These are phyloP conservation scores for Azolla pinnata DNA, from an alignment of 75 land plant genomes.

Conservation along the genomic window DNA sequence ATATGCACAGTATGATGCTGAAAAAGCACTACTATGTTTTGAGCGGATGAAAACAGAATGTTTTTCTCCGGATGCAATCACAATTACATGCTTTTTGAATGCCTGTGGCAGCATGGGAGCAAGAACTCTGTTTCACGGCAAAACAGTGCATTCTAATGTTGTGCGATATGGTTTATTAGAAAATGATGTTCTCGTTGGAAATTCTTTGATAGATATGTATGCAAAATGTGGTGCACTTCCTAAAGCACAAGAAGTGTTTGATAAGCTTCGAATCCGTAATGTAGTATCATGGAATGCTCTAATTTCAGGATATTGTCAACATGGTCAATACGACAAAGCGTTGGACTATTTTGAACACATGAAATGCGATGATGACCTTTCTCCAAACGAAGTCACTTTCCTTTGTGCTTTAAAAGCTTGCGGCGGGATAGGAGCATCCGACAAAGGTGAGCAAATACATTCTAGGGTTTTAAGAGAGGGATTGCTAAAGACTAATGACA, in stretches of 20 bases:
- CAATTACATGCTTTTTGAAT: not conserved
- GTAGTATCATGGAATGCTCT: slow-evolving; percentile 1
- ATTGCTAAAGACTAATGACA: not conserved
- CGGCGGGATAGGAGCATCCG: too few relatives aligned
- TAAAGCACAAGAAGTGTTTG: slow-evolving; percentile 5
- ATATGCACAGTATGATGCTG: slow-evolving; percentile 23
- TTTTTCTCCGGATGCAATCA: not conserved
- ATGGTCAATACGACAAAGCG: too few relatives aligned
- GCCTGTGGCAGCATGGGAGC: slow-evolving; percentile 5
- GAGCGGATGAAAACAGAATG: slow-evolving; percentile 4
- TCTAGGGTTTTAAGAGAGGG: not conserved
- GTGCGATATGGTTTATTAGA: not conserved
- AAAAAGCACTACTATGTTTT: slow-evolving; percentile 1
- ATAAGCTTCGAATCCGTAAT: not conserved
- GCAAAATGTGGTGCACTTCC: not conserved
- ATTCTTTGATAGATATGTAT: not conserved
- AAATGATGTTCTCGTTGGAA: slow-evolving; percentile 3
- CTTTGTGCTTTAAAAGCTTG: too few relatives aligned
- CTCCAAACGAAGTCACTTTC: too few relatives aligned
- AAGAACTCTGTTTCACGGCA: not conserved
- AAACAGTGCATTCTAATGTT: not conserved
- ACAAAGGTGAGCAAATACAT: slow-evolving; percentile 1
- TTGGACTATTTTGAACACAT: too few relatives aligned
- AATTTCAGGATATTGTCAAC: not conserved
- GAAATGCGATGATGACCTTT: too few relatives aligned